These are phyloP conservation scores for Pterula multifida DNA, from an alignment of 1,284 basidiomycete species.

Conservation along the genomic window DNA sequence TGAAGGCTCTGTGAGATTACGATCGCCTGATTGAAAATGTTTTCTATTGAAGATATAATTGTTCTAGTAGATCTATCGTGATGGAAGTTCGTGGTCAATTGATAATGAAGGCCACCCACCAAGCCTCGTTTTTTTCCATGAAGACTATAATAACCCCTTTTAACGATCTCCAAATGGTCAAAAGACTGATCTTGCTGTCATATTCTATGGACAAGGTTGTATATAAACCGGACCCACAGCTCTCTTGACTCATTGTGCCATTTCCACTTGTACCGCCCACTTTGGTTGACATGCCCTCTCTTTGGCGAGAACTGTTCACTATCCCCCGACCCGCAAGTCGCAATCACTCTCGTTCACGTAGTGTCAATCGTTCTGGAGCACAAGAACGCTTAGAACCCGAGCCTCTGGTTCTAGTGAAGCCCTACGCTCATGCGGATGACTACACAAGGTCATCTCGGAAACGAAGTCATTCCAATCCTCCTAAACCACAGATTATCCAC, in stretches of 20 bases:
- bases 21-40: not conserved
- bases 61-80: not conserved
- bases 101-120: not conserved
- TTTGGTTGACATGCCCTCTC: not conserved
- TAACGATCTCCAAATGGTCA: not conserved
- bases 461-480: not conserved
- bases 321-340: not conserved
- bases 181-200: not conserved
- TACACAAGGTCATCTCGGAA: not conserved
- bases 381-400: not conserved
- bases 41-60: not conserved
- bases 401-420: not conserved
- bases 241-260: not conserved
- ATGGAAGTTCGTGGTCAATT: not conserved
- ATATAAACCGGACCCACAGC: not conserved
- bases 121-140: not conserved
- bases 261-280: not conserved
- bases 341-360: not conserved
- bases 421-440: not conserved
- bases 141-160: not conserved
- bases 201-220: not conserved
- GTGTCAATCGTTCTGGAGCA: not conserved
- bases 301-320: not conserved
- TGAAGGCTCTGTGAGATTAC: not conserved
- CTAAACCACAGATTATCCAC: not conserved